Conservation (phyloP, 345 rosid species). For the Salix viminalis region DNA sequence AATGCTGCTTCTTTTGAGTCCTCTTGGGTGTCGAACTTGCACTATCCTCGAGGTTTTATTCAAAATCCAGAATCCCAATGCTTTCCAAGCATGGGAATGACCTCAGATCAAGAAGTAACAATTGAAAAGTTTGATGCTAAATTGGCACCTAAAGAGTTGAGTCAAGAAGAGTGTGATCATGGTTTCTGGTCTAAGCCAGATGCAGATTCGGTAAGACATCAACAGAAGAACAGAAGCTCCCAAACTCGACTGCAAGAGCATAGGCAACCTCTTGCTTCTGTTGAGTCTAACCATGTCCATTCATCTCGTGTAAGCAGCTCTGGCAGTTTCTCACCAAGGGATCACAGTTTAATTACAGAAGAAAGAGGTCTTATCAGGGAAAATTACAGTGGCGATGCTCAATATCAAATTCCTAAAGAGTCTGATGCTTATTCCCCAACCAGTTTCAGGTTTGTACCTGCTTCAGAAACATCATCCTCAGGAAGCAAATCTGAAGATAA, state of each 20-base stretch:
- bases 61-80: background rate
- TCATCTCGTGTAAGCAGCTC: conserved; percentile 5
- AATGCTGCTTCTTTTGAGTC: background rate
- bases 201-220: background rate
- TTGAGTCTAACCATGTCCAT: background rate
- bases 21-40: conserved; percentile 12
- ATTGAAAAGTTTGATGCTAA: conserved; percentile 3
- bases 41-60: conserved; percentile 7
- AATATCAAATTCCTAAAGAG: background rate
- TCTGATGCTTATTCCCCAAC: background rate
- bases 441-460: conserved; percentile 4
- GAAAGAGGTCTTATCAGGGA: background rate
- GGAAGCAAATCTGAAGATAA: conserved; percentile 19
- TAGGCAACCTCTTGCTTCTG: conserved; percentile 1
- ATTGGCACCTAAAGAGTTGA: conserved; percentile 2
- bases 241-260: background rate
- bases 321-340: conserved; percentile 4
- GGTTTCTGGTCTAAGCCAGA: conserved; percentile 6
- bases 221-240: conserved; percentile 1
- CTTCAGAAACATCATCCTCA: background rate
- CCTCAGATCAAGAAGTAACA: conserved; percentile 8
- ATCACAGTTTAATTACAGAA: background rate
- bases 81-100: conserved; percentile 11
- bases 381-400: background rate
- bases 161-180: conserved; percentile 1